Evolutionary conservation across 2,329 filamentous ascomycete species (phyloP), one percentile per base, ranked within the genome.

Genomic region (Microdochium trichocladiopsis): DNA sequence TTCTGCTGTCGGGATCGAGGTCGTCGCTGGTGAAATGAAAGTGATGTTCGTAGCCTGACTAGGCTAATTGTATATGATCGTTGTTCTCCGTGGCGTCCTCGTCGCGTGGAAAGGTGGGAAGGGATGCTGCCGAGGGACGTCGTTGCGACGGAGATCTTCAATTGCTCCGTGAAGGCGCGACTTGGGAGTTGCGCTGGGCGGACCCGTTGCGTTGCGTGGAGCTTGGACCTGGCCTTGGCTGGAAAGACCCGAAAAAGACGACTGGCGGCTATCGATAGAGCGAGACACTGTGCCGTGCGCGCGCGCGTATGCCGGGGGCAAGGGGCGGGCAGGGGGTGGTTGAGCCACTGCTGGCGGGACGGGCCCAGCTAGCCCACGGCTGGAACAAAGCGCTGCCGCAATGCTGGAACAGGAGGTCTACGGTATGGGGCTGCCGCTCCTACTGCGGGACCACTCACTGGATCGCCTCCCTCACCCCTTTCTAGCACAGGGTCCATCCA

Each of bases 201-300:
- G n/a, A n/a, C n/a, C n/a, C n/a, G n/a, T n/a, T n/a, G n/a, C 41
- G 18, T 45, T 16, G 14, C 16, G 41, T 9, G 41, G 41, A 45
- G 41, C 41, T 45, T 45, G 41, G 41, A 45, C 41, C 36, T 41
- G n/a, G n/a, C n/a, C n/a, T n/a, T n/a, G n/a, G n/a, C n/a, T n/a
- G n/a, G n/a, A n/a, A n/a, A 16, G 36, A 12, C n/a, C n/a, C 21
- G 41, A 45, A 23, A 45, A 8, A 18, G 18, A 23, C 6, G 14
- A 8, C 41, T 22, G 16, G n/a, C 14, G 28, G 28, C 28, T 45
- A 45, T 45, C 41, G 41, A 45, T 45, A 45, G 21, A 18, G 16
- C 16, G 14, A 21, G 6, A 10, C 21, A 45, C 41, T 45, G 41
- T 23, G 21, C 41, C 14, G 41, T 18, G 41, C 18, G 5, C 18